Conservation (phyloP, 139 green algal species). For the Closterium sp. region DNA sequence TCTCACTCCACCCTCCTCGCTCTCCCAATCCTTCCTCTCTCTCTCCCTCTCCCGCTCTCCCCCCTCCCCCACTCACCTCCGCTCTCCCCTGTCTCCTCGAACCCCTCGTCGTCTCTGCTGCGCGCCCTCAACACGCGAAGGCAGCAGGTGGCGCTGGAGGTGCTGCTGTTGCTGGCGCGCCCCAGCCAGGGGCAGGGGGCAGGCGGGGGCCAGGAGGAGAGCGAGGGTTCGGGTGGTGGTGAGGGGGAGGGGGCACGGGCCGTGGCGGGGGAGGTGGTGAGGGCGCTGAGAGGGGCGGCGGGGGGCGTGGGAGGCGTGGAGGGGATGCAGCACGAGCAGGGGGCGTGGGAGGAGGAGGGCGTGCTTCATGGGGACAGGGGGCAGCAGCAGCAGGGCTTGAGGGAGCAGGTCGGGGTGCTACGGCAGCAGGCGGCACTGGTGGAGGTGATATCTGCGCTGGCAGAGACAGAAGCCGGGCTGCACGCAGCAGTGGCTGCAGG, state of each 20-base stretch:
- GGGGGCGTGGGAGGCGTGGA: background rate
- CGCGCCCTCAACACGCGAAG: background rate
- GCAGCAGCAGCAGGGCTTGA: background rate
- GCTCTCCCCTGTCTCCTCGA: background rate
- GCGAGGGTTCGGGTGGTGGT: background rate
- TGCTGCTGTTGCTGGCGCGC: background rate
- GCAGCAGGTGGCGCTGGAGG: background rate
- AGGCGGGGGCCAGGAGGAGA: too few relatives aligned
- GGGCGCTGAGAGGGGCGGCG: background rate
- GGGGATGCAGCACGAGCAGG: background rate
- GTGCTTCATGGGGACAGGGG: background rate
- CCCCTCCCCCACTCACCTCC: background rate
- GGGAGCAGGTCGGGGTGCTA: background rate
- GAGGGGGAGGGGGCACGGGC: background rate
- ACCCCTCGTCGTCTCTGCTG: background rate
- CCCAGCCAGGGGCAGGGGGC: background rate
- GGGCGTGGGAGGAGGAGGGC: background rate
- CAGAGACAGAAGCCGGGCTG: background rate
- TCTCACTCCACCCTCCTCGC: background rate
- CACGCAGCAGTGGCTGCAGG: background rate
- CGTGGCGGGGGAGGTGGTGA: background rate
- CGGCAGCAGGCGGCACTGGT: background rate
- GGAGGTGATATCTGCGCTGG: background rate
- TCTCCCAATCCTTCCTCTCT: background rate
- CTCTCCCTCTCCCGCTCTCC: background rate